Evolutionary conservation across 1,139 yeast species (phyloP).

Genomic region (Suhomyces bolitotheri): DNA sequence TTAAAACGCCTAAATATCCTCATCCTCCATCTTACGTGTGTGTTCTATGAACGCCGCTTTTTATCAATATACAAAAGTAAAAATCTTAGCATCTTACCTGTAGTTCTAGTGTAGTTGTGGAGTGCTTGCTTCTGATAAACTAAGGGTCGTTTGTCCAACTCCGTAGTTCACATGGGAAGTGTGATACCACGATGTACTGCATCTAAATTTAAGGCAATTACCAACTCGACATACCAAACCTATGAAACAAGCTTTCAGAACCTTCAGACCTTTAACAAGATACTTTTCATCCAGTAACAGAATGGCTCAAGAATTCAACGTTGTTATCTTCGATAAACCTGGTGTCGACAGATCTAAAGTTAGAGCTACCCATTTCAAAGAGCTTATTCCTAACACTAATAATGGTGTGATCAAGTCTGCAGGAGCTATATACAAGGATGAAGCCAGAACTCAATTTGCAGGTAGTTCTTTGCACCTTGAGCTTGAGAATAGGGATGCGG

Average conservation of each 20-base stretch:
- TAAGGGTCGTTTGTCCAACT: too few relatives aligned
- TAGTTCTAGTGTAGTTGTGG: too few relatives aligned
- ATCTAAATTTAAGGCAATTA: neutral
- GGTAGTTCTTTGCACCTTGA: slow-evolving; percentile 67
- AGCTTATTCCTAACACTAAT: slow-evolving; percentile 50
- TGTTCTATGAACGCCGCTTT: too few relatives aligned
- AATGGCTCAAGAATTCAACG: slow-evolving; percentile 56
- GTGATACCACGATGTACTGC: slow-evolving; percentile 5
- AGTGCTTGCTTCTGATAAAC: too few relatives aligned
- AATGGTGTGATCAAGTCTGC: slow-evolving; percentile 61
- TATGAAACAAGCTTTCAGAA: slow-evolving; percentile 5
- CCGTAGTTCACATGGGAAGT: too few relatives aligned
- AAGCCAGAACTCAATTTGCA: slow-evolving; percentile 55
- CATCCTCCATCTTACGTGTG: too few relatives aligned
- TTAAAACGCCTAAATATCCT: too few relatives aligned
- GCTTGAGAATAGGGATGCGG: slow-evolving; percentile 65
- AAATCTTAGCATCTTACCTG: too few relatives aligned
- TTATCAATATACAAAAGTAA: too few relatives aligned
- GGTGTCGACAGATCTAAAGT: slow-evolving; percentile 56
- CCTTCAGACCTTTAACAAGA: slow-evolving; percentile 2
- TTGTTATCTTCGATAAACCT: slow-evolving; percentile 70
- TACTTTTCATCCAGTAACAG: slow-evolving; percentile 7
- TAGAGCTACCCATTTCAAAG: slow-evolving; percentile 61
- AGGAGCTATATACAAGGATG: slow-evolving; percentile 61
- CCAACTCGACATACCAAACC: too few relatives aligned